Evolutionary conservation across 2,329 filamentous ascomycete species (phyloP).

Genomic region (Stemphylium lycopersici): DNA sequence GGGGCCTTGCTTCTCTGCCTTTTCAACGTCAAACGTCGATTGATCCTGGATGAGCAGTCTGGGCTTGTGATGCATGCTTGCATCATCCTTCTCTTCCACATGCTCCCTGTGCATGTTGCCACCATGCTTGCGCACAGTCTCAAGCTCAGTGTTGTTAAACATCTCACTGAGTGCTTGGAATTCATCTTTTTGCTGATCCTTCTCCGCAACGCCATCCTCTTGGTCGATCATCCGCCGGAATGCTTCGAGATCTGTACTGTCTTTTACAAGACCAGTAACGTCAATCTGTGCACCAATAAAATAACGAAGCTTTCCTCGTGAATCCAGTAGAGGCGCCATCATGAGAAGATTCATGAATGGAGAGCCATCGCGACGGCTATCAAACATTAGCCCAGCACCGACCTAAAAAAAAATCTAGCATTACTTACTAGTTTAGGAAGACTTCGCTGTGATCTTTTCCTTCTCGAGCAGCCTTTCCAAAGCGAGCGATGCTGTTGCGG

Average conservation of each 20-base stretch:
- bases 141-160: constrained; percentile 71
- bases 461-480: constrained; percentile 65
- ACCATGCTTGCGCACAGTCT: constrained; percentile 66
- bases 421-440: constrained; percentile 72
- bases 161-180: constrained; percentile 72
- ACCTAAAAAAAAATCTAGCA: background rate
- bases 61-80: constrained; percentile 45
- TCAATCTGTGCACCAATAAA: constrained; percentile 77
- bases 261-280: constrained; percentile 70
- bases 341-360: constrained; percentile 80
- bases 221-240: constrained; percentile 58
- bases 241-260: constrained; percentile 69
- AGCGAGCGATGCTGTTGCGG: constrained; percentile 64
- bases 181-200: constrained; percentile 60
- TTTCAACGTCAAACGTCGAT: constrained; percentile 38
- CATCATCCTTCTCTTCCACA: constrained; percentile 56
- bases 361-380: constrained; percentile 72
- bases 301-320: constrained; percentile 69
- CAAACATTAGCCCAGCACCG: constrained; percentile 8
- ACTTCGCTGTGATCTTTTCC: constrained; percentile 76
- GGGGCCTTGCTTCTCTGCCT: constrained; percentile 15
- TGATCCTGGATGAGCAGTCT: constrained; percentile 58
- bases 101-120: constrained; percentile 67
- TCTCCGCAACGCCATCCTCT: constrained; percentile 37
- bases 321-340: constrained; percentile 74